Conservation (phyloP, 176 grass and related monocot genomes). For the Triticum timopheevii region DNA sequence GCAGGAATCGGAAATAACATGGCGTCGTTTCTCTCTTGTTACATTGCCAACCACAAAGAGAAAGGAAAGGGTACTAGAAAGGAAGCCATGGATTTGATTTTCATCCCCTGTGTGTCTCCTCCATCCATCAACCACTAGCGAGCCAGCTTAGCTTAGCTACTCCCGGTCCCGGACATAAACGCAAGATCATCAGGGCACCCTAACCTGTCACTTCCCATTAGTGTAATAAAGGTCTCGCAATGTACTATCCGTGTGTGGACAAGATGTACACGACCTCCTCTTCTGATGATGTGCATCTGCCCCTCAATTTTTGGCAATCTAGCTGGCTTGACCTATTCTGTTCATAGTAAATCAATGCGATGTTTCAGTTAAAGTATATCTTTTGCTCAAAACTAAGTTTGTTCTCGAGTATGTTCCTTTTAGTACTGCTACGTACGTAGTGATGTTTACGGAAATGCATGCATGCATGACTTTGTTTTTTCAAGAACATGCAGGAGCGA, state of each 20-base stretch:
- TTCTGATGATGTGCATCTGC: no score
- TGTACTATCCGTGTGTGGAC: no score
- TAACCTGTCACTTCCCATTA: neutral
- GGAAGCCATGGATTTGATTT: neutral
- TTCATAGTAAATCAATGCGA: neutral
- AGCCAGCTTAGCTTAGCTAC: neutral
- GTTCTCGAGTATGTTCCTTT: neutral
- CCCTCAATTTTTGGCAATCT: no score
- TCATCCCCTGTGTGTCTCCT: neutral
- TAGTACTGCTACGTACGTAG: no score
- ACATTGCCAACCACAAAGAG: neutral
- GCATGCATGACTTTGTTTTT: no score
- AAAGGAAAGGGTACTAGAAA: neutral
- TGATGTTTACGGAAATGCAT: neutral
- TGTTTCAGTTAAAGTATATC: neutral
- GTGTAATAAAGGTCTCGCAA: neutral
- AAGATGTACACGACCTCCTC: no score
- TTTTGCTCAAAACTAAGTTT: neutral
- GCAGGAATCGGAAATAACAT: neutral
- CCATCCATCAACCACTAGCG: neutral
- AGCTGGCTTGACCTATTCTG: no score
- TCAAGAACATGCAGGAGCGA: no score
- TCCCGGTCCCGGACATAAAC: neutral
- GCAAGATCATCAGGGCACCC: conserved; percentile 23
- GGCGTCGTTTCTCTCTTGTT: neutral